Base-by-base conservation (phyloP, 805 yeast genomes). In the Pichia insulana region DNA sequence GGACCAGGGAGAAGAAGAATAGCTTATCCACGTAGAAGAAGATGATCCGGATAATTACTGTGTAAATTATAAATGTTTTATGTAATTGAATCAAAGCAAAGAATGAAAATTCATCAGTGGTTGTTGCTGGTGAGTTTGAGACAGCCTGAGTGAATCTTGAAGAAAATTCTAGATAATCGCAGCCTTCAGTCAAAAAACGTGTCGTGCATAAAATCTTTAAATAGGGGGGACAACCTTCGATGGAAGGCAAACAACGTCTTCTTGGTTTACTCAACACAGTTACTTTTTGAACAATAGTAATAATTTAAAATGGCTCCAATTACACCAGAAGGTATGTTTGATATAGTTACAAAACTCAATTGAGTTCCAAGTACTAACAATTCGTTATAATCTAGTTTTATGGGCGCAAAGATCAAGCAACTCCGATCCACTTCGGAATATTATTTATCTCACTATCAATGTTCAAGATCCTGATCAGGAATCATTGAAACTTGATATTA, bases 321-420 rank as follows among this genome's bases (percentile, higher is more conserved):
- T 52, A 48, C 59, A 32, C 64, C 64, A 30, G 63, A 59, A 55
- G 61, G 64, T 59, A 54, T 41, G 64, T 55, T 33, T n/a, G 7
- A 5, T 11, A 28, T 16, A 12, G 19, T 10, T 11, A 12, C 7
- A 4, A 2, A 7, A 4, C 15, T 4, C 11, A 10, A 42, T 25
- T 2, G 13, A 18, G 10, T 12, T 25, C 10, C 9, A 11, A 12
- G 28, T 44, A 44, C 44, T 42, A 45, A 42, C 42, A 17, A 7
- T n/a, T 16, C 2, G 13, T 7, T 25, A 6, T 26, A 25, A 12
- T 36, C 22, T 64, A 69, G 90, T 86, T 33, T 70, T 79, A 59
- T 90, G 98, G 98, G 97, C 98, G 11, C 98, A 90, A 70, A 85
- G 98, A 65, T 87, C 96, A 42, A 78, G 71, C 57, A 81, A 71